Evolutionary conservation across 352 stramenopile species (phyloP), one percentile per base, ranked within the genome.

Genomic region (Pythium guiyangense): DNA sequence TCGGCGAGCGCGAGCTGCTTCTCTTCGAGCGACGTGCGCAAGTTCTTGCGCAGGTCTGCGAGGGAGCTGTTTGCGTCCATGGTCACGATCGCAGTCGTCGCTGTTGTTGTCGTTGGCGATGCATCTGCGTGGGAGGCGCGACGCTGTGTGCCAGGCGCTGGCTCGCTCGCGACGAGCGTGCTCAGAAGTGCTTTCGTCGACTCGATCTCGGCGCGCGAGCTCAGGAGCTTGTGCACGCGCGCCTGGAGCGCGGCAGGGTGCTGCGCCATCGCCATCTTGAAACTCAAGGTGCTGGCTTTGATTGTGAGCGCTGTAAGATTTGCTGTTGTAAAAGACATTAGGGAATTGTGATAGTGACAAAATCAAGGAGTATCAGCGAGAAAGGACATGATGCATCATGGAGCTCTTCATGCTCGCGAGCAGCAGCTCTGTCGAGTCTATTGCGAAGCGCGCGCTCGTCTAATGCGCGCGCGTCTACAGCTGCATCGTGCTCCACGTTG

Each of bases 191-290:
- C 67, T 47, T 81, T 82, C 5, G 79, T 81, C 53, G 79, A 71
- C 63, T 88, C 73, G 50, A 88, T 61, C 67, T 90, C 79, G 1
- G 72, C 50, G 31, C 73, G 77, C 25, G 79, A 90, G 59, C 63
- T 57, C 59, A 90, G 62, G 25, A 90, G 73, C 60, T 86, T 87
- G 52, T 81, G 65, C 58, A 90, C 79, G 49, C 77, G 79, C 35
- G 73, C 56, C 49, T 84, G 67, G 42, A 90, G 69, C 35, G 66
- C 42, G 20, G 44, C 42, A 5, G 42, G 42, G 18, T 47, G 42
- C 31, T 37, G 31, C 31, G 31, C 31, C 31, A 37, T 37, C 31
- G 31, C 22, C 4, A 9, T 20, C 22, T 22, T 22, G 22, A 22
- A 22, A 22, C 22, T 22, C 22, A 22, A 22, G 22, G 22, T 22